Evolutionary conservation across 2,329 filamentous ascomycete species (phyloP), one percentile per base, ranked within the genome.

Genomic region (Microdochium nivale): DNA sequence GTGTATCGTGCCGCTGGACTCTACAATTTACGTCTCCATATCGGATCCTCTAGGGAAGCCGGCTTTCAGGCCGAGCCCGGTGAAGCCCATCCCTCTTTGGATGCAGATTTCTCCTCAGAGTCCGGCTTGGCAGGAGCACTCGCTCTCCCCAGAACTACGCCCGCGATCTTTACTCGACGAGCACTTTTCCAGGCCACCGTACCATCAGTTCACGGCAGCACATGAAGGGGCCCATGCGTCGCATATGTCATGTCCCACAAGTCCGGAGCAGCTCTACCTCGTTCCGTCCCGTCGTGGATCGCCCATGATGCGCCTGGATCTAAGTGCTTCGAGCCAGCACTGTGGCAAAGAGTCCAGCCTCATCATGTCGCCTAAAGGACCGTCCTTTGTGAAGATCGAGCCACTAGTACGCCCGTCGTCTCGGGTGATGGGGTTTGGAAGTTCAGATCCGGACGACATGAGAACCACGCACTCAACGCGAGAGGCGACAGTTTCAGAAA

Each of bases 71-170:
- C 74, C 76, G 1, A 71, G 69, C 50, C 70, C 67, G 3, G 68
- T 75, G 11, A 82, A 81, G 54, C 75, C 77, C 1, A 70, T 81
- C 11, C 78, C 78, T 0, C 53, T 57, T 14, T 75, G 72, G 61
- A 78, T 78, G 72, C 68, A 67, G 47, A 57, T 61, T 53, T 58
- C 60, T 2, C 58, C 60, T 16, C 53, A 59, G 10, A 57, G 43
- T 9, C 51, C 49, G 35, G 44, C 43, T 16, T 32, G 24, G 49
- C 32, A 14, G 32, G 33, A 51, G 25, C 55, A 32, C 21, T 50
- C 46, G 19, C 16, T 50, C 2, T 49, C 48, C 16, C 49, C 49
- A 23, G 30, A 14, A 24, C 14, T 25, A 37, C 55, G 52, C 9
- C 62, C 61, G 32, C 43, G 49, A 9, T 64, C 64, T 2, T 48